phyloP scores from a whole-genome alignment of 2,329 filamentous ascomycete genomes.

The Beauveria medogensis region DNA sequence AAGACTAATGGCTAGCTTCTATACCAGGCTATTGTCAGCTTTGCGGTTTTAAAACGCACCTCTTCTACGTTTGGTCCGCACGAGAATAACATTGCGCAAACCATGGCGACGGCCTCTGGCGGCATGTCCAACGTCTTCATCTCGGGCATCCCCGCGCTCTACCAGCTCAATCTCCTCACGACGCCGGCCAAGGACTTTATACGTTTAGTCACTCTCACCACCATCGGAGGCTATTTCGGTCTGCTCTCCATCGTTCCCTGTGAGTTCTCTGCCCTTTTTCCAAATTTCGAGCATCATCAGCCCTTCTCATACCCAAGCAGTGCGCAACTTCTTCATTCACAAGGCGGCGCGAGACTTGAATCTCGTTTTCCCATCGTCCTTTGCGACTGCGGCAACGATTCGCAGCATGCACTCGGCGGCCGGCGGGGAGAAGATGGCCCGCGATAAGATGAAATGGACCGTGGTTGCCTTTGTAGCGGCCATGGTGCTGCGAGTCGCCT shows the following conservation, averaged over 20 bases:
- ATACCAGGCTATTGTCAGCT: constrained; percentile 1
- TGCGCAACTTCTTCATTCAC: constrained; percentile 8
- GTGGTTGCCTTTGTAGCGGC: constrained; percentile 8
- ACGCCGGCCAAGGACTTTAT: constrained; percentile 6
- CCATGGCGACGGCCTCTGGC: constrained; percentile 9
- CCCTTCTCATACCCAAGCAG: neutral
- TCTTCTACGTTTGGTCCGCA: constrained; percentile 8
- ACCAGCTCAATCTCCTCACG: constrained; percentile 10
- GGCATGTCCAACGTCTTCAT: constrained; percentile 12
- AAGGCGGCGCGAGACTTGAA: constrained; percentile 4
- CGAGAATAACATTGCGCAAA: constrained; percentile 12
- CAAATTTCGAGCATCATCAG: too few species aligned
- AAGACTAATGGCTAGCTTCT: neutral
- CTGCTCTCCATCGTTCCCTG: constrained; percentile 5
- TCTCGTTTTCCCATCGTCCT: constrained; percentile 9
- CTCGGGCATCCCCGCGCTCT: constrained; percentile 13
- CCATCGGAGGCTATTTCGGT: constrained; percentile 9
- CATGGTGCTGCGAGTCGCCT: constrained; percentile 7
- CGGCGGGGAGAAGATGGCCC: constrained; percentile 1
- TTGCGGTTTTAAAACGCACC: neutral
- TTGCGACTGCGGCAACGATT: constrained; percentile 8
- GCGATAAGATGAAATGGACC: constrained; percentile 9
- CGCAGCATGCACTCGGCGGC: constrained; percentile 10
- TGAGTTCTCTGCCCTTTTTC: neutral
- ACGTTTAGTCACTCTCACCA: constrained; percentile 1